Base-by-base conservation (phyloP, 805 yeast species). In the Ogataea allantospora region DNA sequence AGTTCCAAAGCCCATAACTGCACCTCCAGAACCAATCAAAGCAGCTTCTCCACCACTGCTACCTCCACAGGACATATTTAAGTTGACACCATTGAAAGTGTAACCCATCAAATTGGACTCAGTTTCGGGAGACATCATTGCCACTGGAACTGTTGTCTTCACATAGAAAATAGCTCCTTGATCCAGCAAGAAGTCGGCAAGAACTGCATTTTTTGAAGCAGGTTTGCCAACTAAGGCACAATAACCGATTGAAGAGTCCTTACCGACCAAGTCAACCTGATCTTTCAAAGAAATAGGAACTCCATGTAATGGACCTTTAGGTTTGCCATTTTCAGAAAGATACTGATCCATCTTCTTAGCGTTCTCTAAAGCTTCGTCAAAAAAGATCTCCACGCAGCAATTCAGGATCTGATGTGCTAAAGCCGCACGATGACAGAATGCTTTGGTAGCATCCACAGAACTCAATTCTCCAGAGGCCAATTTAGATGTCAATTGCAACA, bases 301-400 rank as follows among this genome's bases (percentile, higher is more conserved):
- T 2, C 88, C 88, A 48, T 80, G 86, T 31, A 80, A 66, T 2
- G 83, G 80, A 19, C 86, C 86, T 23, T 74, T 52, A 2, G 70
- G 57, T 44, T 71, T 67, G 11, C 80, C 81, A 27, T 70, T 58
- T 28, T 65, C 47, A 36, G 54, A 57, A 39, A 47, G 75, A 51
- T 71, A 69, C 16, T 66, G 72, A 52, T 82, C 89, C 43, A 79
- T 63, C 35, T 55, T 65, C 48, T 68, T 57, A 6, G 88, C 88
- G 40, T 70, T 65, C 39, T 63, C 65, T 37, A 80, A 62, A 10
- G 86, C 88, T 41, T 76, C 74, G 7, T 75, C 77, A 24, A 76
- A 63, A 53, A 83, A 78, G 9, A 68, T 62, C 37, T 68, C 73
- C 8, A 60, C 46, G 22, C 64, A 54, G 46, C 72, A 68, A 37